Conservation (phyloP, 345 rosid species). For the Citrus inodora region DNA sequence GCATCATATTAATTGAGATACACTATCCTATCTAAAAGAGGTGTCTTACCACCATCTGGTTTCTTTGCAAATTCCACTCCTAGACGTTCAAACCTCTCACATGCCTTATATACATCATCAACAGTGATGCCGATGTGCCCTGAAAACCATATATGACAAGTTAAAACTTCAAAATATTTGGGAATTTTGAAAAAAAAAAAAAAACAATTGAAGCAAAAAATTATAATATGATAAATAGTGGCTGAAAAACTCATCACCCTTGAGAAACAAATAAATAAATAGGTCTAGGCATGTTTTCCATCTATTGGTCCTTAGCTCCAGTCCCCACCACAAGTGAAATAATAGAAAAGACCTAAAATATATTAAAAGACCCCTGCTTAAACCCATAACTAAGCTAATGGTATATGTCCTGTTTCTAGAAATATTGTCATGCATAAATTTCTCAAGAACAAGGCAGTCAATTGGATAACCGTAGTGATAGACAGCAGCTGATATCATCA, state of each 20-base stretch:
- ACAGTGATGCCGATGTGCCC: conserved; percentile 96
- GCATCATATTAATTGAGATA: background rate
- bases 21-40: background rate
- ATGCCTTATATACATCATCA: conserved; percentile 88
- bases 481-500: background rate
- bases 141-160: conserved; percentile 21
- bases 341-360: background rate
- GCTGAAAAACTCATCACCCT: background rate
- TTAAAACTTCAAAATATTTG: background rate
- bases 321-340: background rate
- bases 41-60: conserved; percentile 60
- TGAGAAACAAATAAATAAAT: background rate
- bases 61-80: conserved; percentile 95
- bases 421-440: background rate
- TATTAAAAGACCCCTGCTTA: background rate
- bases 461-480: background rate
- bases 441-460: background rate
- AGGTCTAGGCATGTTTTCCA: background rate
- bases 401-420: background rate
- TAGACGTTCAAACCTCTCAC: conserved; percentile 79
- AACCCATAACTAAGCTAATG: background rate
- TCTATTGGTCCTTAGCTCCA: background rate
- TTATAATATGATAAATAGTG: background rate
- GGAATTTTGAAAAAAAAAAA: background rate
- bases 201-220: background rate